Evolutionary conservation across 2,329 filamentous ascomycete genomes (phyloP).

Genomic region (Eurotiales sp.): DNA sequence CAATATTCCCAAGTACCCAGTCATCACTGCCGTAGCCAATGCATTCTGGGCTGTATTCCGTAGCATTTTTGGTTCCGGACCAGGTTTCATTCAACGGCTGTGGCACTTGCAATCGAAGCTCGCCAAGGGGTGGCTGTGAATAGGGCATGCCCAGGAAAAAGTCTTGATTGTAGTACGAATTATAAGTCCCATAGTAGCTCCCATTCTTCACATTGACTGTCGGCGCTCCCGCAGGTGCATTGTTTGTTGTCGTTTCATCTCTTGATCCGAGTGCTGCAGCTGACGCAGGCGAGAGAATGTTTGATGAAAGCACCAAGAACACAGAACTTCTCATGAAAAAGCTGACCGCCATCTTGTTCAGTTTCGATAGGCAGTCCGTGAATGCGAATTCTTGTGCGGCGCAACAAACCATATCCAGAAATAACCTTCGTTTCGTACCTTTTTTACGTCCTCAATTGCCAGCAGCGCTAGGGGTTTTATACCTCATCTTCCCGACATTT

Average conservation of each 20-base stretch:
- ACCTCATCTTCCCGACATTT: too few relatives aligned
- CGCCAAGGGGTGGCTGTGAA: constrained; percentile 64
- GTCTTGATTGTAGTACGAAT: constrained; percentile 40
- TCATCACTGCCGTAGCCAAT: constrained; percentile 60
- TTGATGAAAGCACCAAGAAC: neutral
- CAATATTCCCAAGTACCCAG: constrained; percentile 34
- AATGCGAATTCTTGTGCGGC: too few relatives aligned
- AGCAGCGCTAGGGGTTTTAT: too few relatives aligned
- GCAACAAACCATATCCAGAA: too few relatives aligned
- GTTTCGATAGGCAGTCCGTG: too few relatives aligned
- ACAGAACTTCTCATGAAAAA: neutral
- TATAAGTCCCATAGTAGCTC: constrained; percentile 9
- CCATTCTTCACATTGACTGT: constrained; percentile 8
- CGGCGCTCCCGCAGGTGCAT: neutral
- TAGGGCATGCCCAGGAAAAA: constrained; percentile 73
- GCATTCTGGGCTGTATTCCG: constrained; percentile 58
- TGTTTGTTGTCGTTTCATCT: too few relatives aligned
- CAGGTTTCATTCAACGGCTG: constrained; percentile 51
- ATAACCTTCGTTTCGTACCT: too few relatives aligned
- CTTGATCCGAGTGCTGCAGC: neutral
- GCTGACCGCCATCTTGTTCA: neutral
- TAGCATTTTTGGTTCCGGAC: constrained; percentile 61
- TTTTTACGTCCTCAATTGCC: too few relatives aligned
- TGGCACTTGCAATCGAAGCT: constrained; percentile 66
- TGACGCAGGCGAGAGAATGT: neutral